Base-by-base conservation (phyloP, 495 filamentous ascomycete genomes). In the Penicillium tannophilum region DNA sequence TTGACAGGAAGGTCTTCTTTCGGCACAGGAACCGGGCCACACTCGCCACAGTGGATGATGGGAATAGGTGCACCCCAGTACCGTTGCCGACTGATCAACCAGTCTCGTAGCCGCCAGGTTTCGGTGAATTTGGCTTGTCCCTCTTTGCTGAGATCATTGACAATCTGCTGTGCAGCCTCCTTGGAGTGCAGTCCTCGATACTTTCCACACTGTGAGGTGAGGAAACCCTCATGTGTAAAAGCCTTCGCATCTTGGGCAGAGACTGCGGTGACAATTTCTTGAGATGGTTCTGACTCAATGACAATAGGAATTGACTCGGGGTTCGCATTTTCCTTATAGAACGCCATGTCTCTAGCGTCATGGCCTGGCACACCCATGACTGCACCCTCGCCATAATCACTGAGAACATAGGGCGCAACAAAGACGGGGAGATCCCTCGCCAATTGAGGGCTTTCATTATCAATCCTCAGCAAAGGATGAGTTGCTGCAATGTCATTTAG, bases 1-100 rank as follows among this genome's bases (percentile, higher is more conserved):
- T 82, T 72, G 4, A 96, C 90, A 0, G 92, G 92, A 14, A 96
- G 80, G 47, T 95, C 79, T 24, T 88, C 76, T 3, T 81, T 80
- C 0, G 90, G 90, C 1, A 96, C 92, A 0, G 91, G 88, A 2
- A 94, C 89, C 3, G 86, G 73, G 16, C 92, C 92, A 70, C 92
- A 96, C 12, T 79, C 78, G 19, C 68, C 70, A 63, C 92, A 96
- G 73, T 96, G 91, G 24, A 96, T 84, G 55, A 96, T 90, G 14
- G 92, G 92, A 56, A 96, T 96, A 1, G 92, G 92, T 3, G 91
- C 84, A 2, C 92, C 92, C 92, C 92, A 96, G 69, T 94, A 95
- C 53, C 92, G 79, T 67, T 96, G 92, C 20, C 92, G 82, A 62
- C 90, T 93, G 55, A 96, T 87, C 52, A 96, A 70, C 92, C 92